These are phyloP conservation scores for Volvariella volvacea DNA, from an alignment of 1,284 basidiomycete species.

Conservation along the genomic window DNA sequence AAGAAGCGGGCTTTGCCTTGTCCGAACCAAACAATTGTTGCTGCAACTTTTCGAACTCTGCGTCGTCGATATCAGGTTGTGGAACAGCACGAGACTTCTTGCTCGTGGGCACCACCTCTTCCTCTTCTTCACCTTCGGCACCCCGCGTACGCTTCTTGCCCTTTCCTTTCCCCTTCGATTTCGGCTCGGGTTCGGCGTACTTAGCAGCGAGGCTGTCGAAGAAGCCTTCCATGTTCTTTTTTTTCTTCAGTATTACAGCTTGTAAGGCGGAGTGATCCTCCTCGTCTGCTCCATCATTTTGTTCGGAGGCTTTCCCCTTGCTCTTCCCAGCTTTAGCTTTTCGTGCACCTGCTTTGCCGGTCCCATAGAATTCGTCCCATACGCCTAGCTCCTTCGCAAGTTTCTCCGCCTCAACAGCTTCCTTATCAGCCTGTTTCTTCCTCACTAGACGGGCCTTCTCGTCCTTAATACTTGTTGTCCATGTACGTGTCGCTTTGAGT, in stretches of 20 bases:
- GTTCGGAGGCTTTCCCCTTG: constrained; percentile 43
- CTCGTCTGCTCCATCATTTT: constrained; percentile 38
- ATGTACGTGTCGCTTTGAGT: constrained; percentile 54
- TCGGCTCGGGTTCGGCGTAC: constrained; percentile 49
- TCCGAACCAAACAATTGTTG: constrained; percentile 50
- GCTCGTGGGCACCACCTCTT: constrained; percentile 31
- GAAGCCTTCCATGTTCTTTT: constrained; percentile 63
- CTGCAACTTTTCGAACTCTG: constrained; percentile 60
- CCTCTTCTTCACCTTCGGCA: constrained; percentile 29
- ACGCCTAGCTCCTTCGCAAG: constrained; percentile 86
- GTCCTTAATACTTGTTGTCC: constrained; percentile 71
- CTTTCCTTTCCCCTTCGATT: constrained; percentile 34
- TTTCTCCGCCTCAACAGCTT: constrained; percentile 81
- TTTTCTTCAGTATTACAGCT: constrained; percentile 74
- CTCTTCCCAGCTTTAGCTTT: constrained; percentile 51
- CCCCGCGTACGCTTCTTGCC: constrained; percentile 52
- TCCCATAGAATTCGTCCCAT: constrained; percentile 93
- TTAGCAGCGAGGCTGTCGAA: constrained; percentile 80
- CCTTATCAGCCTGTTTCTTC: constrained; percentile 68
- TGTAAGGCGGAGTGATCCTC: constrained; percentile 69
- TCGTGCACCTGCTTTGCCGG: constrained; percentile 62
- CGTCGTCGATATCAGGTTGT: constrained; percentile 59
- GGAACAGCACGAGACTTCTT: constrained; percentile 42
- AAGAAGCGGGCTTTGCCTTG: constrained; percentile 23
- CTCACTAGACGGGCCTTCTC: constrained; percentile 70